Percentiles rank a stretch among this genome's conserved stretches.
Conservation (phyloP, 2,329 filamentous ascomycete genomes). For the Fonsecaea erecta region DNA sequence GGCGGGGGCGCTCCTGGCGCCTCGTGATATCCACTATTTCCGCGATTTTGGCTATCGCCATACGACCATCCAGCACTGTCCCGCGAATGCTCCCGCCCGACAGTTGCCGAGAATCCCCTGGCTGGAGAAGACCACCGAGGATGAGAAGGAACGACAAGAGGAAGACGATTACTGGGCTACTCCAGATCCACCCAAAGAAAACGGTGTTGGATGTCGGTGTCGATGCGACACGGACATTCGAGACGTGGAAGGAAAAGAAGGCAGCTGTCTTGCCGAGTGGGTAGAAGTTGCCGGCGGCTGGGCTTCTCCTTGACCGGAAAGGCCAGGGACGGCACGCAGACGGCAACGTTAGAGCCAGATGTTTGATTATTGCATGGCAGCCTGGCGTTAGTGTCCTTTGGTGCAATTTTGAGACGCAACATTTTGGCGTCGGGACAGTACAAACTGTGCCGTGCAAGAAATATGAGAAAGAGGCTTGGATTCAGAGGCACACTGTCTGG, state of each 20-base stretch:
- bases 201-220: constrained; percentile 95
- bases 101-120: constrained; percentile 81
- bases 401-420: constrained; percentile 11
- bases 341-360: constrained; percentile 33
- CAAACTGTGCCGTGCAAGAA: constrained; percentile 8
- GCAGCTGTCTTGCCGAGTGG: constrained; percentile 94
- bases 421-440: constrained; percentile 18
- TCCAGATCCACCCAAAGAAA: constrained; percentile 86
- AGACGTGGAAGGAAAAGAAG: constrained; percentile 96
- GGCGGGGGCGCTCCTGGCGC: constrained; percentile 80
- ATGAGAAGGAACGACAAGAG: constrained; percentile 82
- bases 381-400: constrained; percentile 28
- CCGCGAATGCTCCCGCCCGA: constrained; percentile 87
- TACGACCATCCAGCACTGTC: constrained; percentile 98
- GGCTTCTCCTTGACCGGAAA: constrained; percentile 61
- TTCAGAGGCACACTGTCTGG: constrained; percentile 19
- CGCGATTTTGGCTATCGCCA: constrained; percentile 97
- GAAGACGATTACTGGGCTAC: constrained; percentile 97
- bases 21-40: constrained; percentile 95
- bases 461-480: constrained; percentile 19
- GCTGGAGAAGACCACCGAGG: constrained; percentile 77
- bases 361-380: constrained; percentile 30
- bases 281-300: constrained; percentile 96
- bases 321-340: constrained; percentile 3
- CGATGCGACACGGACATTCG: constrained; percentile 96